Evolutionary conservation across 352 stramenopile genomes (phyloP), one percentile per base, ranked within the genome.

Genomic region (Globisporangium orthogonon): DNA sequence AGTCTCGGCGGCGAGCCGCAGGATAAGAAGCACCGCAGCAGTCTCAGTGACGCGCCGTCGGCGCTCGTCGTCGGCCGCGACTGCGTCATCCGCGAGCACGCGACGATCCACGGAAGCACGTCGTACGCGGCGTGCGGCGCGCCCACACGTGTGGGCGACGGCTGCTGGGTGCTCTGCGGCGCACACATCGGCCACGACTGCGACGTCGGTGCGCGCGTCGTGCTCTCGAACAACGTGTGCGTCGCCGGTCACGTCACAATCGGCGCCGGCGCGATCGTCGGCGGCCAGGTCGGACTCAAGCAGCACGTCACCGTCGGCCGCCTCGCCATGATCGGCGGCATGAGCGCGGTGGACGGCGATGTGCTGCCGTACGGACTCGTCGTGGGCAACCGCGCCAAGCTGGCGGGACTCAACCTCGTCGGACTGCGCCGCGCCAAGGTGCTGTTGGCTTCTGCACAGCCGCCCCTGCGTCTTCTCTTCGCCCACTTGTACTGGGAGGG

Each of bases 141-240:
- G 13, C 79, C 78, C 13, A 94, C 84, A 18, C 62, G 50, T 2
- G 62, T 94, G 17, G 84, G 84, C 37, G 80, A 94, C 54, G 71
- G 85, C 52, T 94, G 82, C 64, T 94, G 82, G 83, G 61, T 94
- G 46, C 58, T 94, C 11, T 90, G 80, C 50, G 77, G 81, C 7
- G 73, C 80, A 9, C 84, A 94, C 60, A 71, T 94, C 17, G 84
- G 72, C 2, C 84, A 94, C 59, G 84, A 94, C 56, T 74, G 70
- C 14, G 62, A 72, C 4, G 66, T 94, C 4, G 82, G 82, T 14
- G 67, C 67, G 37, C 76, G 80, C 31, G 82, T 91, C 31, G 80
- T 92, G 28, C 72, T 94, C 33, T 89, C 79, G 28, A 94, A 94
- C 62, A 89, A 91, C 54, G 83, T 88, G 7, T 89, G 79, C 54